phyloP scores from a whole-genome alignment of 768 basidiomycete species.

The Rhizopogon roseolus region DNA sequence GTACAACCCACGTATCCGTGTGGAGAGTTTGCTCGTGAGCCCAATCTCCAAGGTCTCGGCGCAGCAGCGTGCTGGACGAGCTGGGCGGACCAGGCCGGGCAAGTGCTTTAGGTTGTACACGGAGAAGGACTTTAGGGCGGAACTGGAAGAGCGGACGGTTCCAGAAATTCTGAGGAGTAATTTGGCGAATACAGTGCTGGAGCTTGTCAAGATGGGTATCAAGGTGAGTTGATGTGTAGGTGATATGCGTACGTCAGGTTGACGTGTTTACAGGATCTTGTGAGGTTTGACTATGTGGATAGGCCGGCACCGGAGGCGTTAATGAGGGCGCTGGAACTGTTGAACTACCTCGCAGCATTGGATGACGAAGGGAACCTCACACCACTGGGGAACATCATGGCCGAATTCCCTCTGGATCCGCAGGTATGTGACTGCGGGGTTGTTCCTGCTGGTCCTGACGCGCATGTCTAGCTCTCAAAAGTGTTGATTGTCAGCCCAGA shows the following conservation, averaged over 20 bases:
- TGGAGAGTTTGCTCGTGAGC: constrained; percentile 90
- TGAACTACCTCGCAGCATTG: constrained; percentile 88
- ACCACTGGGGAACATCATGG: constrained; percentile 84
- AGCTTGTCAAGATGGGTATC: constrained; percentile 91
- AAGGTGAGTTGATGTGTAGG: constrained; percentile 42
- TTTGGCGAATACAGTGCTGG: constrained; percentile 87
- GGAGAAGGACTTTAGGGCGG: constrained; percentile 93
- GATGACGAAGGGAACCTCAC: constrained; percentile 95
- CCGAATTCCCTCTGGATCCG: constrained; percentile 98
- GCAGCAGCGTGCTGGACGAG: constrained; percentile 93
- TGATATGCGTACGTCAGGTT: not conserved
- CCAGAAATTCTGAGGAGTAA: constrained; percentile 96
- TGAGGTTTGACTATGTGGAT: constrained; percentile 85
- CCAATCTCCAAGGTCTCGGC: constrained; percentile 97
- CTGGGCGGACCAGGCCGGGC: constrained; percentile 92
- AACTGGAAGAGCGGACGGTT: constrained; percentile 95
- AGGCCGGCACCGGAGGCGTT: constrained; percentile 94
- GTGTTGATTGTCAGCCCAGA: constrained; percentile 93
- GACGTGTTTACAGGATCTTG: constrained; percentile 53
- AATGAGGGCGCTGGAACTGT: constrained; percentile 91
- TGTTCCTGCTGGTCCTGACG: not conserved
- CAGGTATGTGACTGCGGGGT: constrained; percentile 48
- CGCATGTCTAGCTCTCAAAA: constrained; percentile 59
- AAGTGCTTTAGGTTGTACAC: constrained; percentile 98
- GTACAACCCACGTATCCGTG: constrained; percentile 95